Base-by-base conservation (phyloP, 2,329 filamentous ascomycete species). In the Cladosporium austrohemisphaericum region DNA sequence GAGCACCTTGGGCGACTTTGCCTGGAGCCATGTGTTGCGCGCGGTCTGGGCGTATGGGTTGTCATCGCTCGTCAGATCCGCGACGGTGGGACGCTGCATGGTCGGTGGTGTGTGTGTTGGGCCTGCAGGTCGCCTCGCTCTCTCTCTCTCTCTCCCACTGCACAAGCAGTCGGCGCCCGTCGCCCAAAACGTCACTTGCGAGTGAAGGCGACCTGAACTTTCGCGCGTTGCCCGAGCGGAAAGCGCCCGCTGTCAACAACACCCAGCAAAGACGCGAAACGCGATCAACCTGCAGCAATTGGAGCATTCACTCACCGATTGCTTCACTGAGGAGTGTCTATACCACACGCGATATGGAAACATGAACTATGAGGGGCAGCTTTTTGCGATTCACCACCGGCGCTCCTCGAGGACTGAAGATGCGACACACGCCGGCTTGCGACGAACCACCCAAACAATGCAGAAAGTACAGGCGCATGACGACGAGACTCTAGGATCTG, bases 1-100 rank as follows among this genome's bases (percentile, higher is more conserved):
- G 60, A 88, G 92, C 69, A 88, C 86, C 71, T 84, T 88, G 41
- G 78, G 69, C 22, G 78, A 60, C 63, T 79, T 81, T 7, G 75
- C 67, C 65, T 85, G 85, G 54, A 95, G 74, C 93, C 93, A 98
- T 70, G 92, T 79, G 68, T 87, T 83, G 63, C 84, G 81, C 53
- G 93, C 93, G 56, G 96, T 75, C 66, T 86, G 72, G 53, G 80
- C 78, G 70, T 80, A 79, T 55, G 74, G 67, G 54, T 71, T 83
- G 63, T 88, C 85, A 10, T 51, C 49, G 62, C 83, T 84, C 57
- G 86, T 82, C 54, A 88, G 66, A 60, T 85, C 86, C 58, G 82
- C 80, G 55, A 85, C 76, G 5, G 83, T 82, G 5, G 85, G 81
- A 36, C 82, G 79, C 75, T 59, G 54, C 60, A 61, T 61, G 31